phyloP scores from a whole-genome alignment of 169 alveolate genomes.

The Cryptosporidium felis region DNA sequence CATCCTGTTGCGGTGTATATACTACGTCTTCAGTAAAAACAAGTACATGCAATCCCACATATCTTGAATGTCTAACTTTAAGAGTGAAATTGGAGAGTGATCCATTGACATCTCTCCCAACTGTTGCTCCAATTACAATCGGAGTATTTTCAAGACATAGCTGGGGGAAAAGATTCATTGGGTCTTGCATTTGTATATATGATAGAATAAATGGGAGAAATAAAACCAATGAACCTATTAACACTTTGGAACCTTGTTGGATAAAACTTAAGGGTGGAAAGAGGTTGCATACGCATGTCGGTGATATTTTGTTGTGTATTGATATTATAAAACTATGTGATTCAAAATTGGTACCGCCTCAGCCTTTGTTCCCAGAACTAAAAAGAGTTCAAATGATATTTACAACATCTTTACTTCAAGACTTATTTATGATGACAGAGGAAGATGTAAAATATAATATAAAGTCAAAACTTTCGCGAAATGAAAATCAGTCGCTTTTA shows the following conservation, averaged over 20 bases:
- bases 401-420: conserved; percentile 57
- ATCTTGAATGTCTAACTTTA: conserved; percentile 81
- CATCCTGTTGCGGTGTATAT: conserved; percentile 81
- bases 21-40: conserved; percentile 77
- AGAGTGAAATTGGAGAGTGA: conserved; percentile 75
- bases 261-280: conserved; percentile 83
- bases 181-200: conserved; percentile 77
- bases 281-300: conserved; percentile 74
- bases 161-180: conserved; percentile 77
- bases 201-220: conserved; percentile 73
- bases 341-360: conserved; percentile 82
- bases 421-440: conserved; percentile 51
- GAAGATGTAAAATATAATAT: conserved; percentile 14
- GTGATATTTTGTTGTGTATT: conserved; percentile 81
- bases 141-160: conserved; percentile 74
- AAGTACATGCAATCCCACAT: conserved; percentile 80
- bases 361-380: conserved; percentile 85
- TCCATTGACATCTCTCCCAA: conserved; percentile 76
- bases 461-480: not conserved
- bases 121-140: conserved; percentile 76
- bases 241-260: conserved; percentile 83
- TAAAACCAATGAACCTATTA: conserved; percentile 31
- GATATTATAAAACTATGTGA: conserved; percentile 84
- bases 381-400: conserved; percentile 72
- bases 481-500: conserved; percentile 1